Evolutionary conservation across 345 rosid genomes (phyloP).

Genomic region (Trapa incisa): DNA sequence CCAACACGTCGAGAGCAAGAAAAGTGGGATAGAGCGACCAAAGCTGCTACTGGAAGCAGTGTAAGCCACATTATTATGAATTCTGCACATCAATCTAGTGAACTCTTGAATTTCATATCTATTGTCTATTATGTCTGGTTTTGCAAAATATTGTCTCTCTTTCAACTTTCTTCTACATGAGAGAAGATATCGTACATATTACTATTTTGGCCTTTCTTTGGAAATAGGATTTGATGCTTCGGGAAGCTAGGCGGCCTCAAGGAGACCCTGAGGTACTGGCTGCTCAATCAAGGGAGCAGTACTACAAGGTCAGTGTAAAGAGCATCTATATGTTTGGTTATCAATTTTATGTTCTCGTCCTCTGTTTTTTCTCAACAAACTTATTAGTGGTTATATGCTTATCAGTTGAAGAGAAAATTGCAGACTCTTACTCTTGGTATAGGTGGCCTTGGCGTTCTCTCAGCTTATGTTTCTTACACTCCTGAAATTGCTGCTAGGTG

Average conservation of each 20-base stretch:
- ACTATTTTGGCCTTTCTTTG: constrained; percentile 7
- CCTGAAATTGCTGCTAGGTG: constrained; percentile 88
- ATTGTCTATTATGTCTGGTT: background rate
- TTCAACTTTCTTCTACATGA: constrained; percentile 1
- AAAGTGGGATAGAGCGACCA: constrained; percentile 89
- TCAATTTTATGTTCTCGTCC: background rate
- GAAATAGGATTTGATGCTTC: constrained; percentile 53
- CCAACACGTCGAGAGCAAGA: constrained; percentile 86
- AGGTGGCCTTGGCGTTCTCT: constrained; percentile 80
- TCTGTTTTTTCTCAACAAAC: background rate
- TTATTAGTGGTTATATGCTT: constrained; percentile 8
- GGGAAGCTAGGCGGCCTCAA: constrained; percentile 46
- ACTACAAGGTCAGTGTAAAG: constrained; percentile 41
- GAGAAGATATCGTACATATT: constrained; percentile 9
- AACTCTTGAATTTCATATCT: background rate
- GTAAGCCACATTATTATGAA: constrained; percentile 30
- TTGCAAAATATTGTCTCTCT: background rate
- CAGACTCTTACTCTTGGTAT: constrained; percentile 64
- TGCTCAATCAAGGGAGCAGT: constrained; percentile 67
- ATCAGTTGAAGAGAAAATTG: constrained; percentile 63
- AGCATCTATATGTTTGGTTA: background rate
- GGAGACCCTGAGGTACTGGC: constrained; percentile 73
- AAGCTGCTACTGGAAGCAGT: constrained; percentile 78
- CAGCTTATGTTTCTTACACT: constrained; percentile 69
- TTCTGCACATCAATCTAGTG: background rate